phyloP scores from a whole-genome alignment of 225 moss, liverwort and hornwort species.

The Straminergon stramineum region DNA sequence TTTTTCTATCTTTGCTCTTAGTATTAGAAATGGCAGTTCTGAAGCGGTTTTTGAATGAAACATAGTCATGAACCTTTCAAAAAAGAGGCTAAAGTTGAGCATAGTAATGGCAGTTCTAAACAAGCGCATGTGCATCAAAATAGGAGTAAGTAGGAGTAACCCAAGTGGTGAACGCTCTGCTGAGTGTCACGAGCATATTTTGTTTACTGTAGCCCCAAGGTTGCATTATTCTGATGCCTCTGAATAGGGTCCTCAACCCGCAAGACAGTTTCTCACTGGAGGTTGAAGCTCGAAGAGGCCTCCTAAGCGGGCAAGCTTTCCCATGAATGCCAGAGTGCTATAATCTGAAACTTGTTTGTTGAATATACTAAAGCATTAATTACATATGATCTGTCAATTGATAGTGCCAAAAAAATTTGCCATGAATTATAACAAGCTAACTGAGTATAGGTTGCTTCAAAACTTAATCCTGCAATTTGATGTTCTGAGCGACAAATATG shows the following conservation, averaged over 20 bases:
- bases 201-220: neutral
- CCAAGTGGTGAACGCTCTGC: neutral
- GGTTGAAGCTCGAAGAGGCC: neutral
- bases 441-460: neutral
- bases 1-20: neutral
- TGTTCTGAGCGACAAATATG: neutral
- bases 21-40: neutral
- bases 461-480: neutral
- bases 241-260: neutral
- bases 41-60: neutral
- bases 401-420: neutral
- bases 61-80: neutral
- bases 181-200: neutral
- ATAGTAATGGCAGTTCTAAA: neutral
- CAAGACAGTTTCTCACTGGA: neutral
- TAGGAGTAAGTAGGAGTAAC: neutral
- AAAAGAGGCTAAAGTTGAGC: neutral
- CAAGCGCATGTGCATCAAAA: neutral
- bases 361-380: neutral
- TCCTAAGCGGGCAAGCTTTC: neutral
- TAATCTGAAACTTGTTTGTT: neutral
- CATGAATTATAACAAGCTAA: neutral
- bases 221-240: neutral
- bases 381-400: neutral
- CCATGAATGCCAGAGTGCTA: neutral